These are phyloP conservation scores for Zymoseptoria brevis DNA, from an alignment of 2,329 filamentous ascomycete genomes.

Conservation along the genomic window DNA sequence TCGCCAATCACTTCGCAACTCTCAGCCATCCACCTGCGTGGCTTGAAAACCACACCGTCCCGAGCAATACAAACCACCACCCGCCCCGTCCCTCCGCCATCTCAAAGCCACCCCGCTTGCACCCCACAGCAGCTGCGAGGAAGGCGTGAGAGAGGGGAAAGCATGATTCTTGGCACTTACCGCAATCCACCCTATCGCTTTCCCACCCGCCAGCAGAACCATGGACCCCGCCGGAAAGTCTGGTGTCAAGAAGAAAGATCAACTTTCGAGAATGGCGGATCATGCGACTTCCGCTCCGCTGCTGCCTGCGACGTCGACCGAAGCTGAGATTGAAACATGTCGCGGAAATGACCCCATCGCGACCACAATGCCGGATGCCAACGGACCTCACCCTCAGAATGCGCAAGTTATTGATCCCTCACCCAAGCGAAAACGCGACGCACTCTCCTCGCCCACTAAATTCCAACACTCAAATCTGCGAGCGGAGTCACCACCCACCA, in stretches of 20 bases:
- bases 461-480: neutral
- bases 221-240: neutral
- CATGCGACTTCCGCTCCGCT: neutral
- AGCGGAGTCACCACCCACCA: neutral
- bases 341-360: neutral
- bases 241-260: neutral
- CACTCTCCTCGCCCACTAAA: neutral
- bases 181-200: slow-evolving; percentile 21
- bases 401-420: slow-evolving; percentile 4
- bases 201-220: slow-evolving; percentile 12
- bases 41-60: too few species aligned
- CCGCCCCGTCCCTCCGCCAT: too few species aligned
- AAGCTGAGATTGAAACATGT: neutral
- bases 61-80: too few species aligned
- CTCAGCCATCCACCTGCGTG: too few species aligned
- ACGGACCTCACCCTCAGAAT: neutral
- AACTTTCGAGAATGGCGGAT: neutral
- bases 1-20: too few species aligned
- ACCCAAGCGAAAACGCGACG: slow-evolving; percentile 16
- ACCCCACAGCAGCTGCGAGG: neutral
- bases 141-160: neutral
- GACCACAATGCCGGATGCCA: neutral
- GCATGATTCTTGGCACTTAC: slow-evolving; percentile 15
- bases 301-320: neutral
- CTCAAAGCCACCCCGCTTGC: too few species aligned